Conservation (phyloP, 2,329 filamentous ascomycete genomes). For the Stromatinia cepivora region DNA sequence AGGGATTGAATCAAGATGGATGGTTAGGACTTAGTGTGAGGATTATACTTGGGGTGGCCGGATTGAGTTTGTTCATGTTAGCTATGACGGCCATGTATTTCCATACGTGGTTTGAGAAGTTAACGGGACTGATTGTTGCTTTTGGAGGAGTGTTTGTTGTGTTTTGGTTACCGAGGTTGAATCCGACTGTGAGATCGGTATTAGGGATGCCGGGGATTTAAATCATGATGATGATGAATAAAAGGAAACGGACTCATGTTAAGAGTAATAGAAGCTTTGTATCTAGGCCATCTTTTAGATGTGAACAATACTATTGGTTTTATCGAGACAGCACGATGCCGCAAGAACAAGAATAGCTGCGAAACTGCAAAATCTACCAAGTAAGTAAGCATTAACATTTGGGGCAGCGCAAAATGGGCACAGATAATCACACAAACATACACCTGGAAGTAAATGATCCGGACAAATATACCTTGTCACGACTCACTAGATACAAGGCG, state of each 20-base stretch:
- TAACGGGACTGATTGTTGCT: conserved; percentile 52
- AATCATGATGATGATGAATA: neutral
- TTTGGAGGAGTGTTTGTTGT: conserved; percentile 50
- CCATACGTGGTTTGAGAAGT: conserved; percentile 97
- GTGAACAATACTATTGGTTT: neutral
- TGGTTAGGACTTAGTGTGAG: conserved; percentile 51
- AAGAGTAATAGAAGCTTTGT: neutral
- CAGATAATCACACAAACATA: neutral
- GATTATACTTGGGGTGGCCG: conserved; percentile 64
- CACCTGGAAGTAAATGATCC: neutral
- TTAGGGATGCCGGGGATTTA: conserved; percentile 47
- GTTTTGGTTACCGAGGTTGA: conserved; percentile 51
- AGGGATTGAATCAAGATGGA: conserved; percentile 25
- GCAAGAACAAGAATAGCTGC: neutral
- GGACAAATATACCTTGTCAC: neutral
- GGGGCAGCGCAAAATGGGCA: neutral
- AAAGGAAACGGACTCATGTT: neutral
- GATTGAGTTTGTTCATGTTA: conserved; percentile 88
- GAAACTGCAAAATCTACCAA: neutral
- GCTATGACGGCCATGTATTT: conserved; percentile 99
- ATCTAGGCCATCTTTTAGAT: neutral
- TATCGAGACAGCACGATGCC: neutral
- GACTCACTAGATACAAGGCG: neutral
- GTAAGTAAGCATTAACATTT: neutral
- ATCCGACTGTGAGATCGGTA: conserved; percentile 47